These are phyloP conservation scores for Primulina tabacum DNA, from an alignment of 257 asterid species.

Conservation along the genomic window DNA sequence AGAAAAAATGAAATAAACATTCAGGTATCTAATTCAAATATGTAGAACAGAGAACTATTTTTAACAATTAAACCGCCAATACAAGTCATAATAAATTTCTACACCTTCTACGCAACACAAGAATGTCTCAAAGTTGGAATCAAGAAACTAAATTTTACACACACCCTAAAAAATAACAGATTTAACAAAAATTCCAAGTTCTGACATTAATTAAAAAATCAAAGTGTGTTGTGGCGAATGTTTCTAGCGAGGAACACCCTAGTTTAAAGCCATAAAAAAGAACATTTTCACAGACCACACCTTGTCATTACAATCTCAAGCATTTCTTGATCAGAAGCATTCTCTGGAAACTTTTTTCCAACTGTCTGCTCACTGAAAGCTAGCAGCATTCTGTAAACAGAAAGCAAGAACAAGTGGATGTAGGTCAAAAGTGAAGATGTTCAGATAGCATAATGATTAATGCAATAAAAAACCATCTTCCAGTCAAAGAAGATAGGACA, in stretches of 20 bases:
- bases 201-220: conserved; percentile 6
- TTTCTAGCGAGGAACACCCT: conserved; percentile 9
- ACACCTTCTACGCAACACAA: conserved; percentile 6
- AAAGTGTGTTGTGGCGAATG: neutral
- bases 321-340: conserved; percentile 90
- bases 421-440: conserved; percentile 19
- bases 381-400: conserved; percentile 71
- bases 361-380: conserved; percentile 90
- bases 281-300: conserved; percentile 31
- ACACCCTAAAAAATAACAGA: conserved; percentile 1
- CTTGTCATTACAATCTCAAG: conserved; percentile 91
- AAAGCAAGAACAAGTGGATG: conserved; percentile 22
- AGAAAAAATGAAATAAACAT: conserved; percentile 1
- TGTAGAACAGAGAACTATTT: neutral
- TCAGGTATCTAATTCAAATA: neutral
- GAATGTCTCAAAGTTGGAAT: conserved; percentile 7
- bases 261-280: conserved; percentile 7
- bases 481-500: neutral
- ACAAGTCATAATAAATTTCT: neutral
- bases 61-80: neutral
- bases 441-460: conserved; percentile 16
- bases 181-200: conserved; percentile 11
- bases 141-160: conserved; percentile 21
- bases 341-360: conserved; percentile 64
- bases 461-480: conserved; percentile 11